A percentile compares a stretch with the other conserved stretches of the same genome.
These are phyloP conservation scores for Calonectria ilicicola DNA, from an alignment of 2,329 filamentous ascomycete species.

Conservation along the genomic window DNA sequence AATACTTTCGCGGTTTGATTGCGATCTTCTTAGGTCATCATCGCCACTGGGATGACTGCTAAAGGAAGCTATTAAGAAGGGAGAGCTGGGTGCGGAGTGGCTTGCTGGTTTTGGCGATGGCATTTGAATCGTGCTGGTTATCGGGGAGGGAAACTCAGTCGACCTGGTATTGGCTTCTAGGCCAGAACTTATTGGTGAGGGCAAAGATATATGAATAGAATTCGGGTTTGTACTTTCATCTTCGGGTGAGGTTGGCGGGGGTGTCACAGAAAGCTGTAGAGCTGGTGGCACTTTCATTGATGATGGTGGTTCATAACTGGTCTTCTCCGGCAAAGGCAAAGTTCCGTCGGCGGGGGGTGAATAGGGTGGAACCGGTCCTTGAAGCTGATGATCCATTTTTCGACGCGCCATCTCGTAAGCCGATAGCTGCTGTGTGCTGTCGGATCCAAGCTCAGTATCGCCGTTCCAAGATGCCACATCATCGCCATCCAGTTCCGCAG, in stretches of 20 bases:
- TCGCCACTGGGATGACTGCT: constrained; percentile 25
- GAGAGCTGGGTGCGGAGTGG: constrained; percentile 31
- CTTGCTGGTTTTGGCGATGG: constrained; percentile 24
- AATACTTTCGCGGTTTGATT: constrained; percentile 21
- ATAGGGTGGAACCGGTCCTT: constrained; percentile 63
- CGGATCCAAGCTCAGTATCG: constrained; percentile 55
- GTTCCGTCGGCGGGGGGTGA: constrained; percentile 52
- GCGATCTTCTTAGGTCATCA: constrained; percentile 12
- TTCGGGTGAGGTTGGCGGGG: constrained; percentile 33
- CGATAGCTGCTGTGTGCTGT: constrained; percentile 54
- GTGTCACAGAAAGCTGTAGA: constrained; percentile 33
- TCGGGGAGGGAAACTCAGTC: constrained; percentile 57
- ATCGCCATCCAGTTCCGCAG: constrained; percentile 62
- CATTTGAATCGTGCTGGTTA: constrained; percentile 47
- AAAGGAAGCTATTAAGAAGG: constrained; percentile 25
- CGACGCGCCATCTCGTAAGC: constrained; percentile 64
- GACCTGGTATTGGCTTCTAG: constrained; percentile 55
- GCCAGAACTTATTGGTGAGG: constrained; percentile 63
- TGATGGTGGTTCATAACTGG: constrained; percentile 30
- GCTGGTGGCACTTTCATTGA: constrained; percentile 30
- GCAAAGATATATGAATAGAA: constrained; percentile 55
- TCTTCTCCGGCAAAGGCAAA: constrained; percentile 46
- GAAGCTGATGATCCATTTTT: constrained; percentile 64
- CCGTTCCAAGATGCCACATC: constrained; percentile 52
- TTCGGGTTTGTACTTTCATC: constrained; percentile 42